A percentile compares a stretch with the other conserved stretches of the same genome.
Evolutionary conservation across 306 rosid species (phyloP).

Genomic region (Fagus sylvatica): DNA sequence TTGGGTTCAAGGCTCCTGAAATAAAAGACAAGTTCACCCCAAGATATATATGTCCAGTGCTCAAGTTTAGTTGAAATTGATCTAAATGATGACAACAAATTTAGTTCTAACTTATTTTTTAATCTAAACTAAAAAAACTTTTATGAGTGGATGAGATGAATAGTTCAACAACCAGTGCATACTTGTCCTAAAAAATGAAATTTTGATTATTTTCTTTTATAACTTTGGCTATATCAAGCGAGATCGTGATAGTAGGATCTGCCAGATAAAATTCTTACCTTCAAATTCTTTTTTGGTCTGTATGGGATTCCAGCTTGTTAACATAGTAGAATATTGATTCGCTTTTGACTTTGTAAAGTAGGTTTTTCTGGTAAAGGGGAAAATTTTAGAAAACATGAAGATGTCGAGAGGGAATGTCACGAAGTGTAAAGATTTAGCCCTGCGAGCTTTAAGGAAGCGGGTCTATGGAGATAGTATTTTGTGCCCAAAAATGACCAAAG

Average conservation of each 20-base stretch:
- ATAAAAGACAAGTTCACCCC: too few species aligned
- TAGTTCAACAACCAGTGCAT: too few species aligned
- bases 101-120: too few species aligned
- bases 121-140: too few species aligned
- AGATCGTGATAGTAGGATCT: neutral
- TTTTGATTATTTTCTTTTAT: too few species aligned
- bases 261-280: neutral
- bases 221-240: too few species aligned
- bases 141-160: too few species aligned
- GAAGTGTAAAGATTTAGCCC: neutral
- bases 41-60: too few species aligned
- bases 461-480: neutral
- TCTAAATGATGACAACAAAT: neutral
- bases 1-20: neutral
- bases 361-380: neutral
- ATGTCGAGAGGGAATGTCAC: neutral
- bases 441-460: neutral
- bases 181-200: too few species aligned
- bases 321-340: neutral
- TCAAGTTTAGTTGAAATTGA: neutral
- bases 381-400: neutral
- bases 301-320: neutral
- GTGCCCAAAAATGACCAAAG: too few species aligned
- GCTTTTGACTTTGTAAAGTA: neutral
- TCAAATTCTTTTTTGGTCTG: neutral